Base-by-base conservation (phyloP, 805 yeast species). In the Dipodascopsis uninucleata region DNA sequence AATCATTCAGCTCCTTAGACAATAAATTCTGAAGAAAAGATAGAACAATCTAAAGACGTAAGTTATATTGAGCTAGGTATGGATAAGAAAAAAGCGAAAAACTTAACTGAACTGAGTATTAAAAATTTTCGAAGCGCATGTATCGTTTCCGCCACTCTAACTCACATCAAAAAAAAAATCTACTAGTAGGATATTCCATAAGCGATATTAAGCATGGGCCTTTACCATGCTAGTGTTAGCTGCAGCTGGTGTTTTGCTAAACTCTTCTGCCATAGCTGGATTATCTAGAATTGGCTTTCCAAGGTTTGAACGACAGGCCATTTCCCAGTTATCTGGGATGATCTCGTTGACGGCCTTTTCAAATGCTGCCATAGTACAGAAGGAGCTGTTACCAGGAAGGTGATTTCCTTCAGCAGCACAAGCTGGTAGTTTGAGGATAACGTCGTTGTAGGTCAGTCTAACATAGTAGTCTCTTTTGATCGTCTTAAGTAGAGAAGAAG, bases 391-490 rank as follows among this genome's bases (percentile, higher is more conserved):
- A 20, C 48, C 52, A 23, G 31, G 23, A 6, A 41, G 32, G 21
- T 49, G 47, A 5, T 39, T 14, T n/a, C 43, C 50, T 7, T 35
- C 26, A 8, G 28, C 10, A 3, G 45, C 46, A 33, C 57, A 53
- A 12, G 43, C 50, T 5, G 56, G 56, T n/a, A 53, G 42, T n/a
- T 31, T 34, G 17, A 51, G 36, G 23, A 34, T 38, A 20, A 14
- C 21, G 33, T 52, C 55, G 42, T 53, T 53, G 50, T 53, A 53
- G 5, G 41, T 18, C 21, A 53, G 28, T 8, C 57, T 45, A 23
- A 53, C 55, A 37, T 39, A 53, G 44, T 49, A 49, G 17, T 53
- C 50, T n/a, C 50, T 43, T 28, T 28, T 17, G n/a, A 20, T 8
- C 12, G 17, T 25, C 14, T 21, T 22, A 10, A 29, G 31, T 18